A percentile compares a stretch with the other conserved stretches of the same genome.
Evolutionary conservation across 2,329 filamentous ascomycete species (phyloP).

Genomic region (Cercospora sp.): DNA sequence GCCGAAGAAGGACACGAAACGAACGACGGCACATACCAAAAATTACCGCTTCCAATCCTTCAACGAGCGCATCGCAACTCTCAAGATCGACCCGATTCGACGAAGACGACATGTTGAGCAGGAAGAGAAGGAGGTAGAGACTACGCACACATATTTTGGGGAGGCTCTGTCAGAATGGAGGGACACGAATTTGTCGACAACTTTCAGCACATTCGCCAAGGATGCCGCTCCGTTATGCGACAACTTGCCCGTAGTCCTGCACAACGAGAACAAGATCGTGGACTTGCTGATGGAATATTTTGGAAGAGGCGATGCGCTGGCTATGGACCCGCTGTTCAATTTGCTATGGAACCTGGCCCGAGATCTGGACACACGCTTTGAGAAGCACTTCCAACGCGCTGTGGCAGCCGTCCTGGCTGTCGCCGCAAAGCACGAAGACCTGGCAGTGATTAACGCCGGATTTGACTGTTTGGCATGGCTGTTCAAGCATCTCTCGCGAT

Average conservation of each 20-base stretch:
- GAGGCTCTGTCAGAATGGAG: conserved; percentile 82
- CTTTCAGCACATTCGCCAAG: conserved; percentile 74
- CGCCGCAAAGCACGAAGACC: conserved; percentile 71
- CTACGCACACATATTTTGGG: conserved; percentile 83
- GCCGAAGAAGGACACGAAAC: conserved; percentile 58
- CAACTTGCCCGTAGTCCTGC: conserved; percentile 85
- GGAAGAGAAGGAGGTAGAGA: conserved; percentile 78
- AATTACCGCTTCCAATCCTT: conserved; percentile 92
- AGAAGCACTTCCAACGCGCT: conserved; percentile 78
- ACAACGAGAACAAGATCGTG: conserved; percentile 86
- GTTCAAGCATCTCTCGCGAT: conserved; percentile 92
- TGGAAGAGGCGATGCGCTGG: conserved; percentile 71
- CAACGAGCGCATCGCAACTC: conserved; percentile 81
- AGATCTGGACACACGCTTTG: conserved; percentile 82
- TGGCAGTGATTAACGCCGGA: conserved; percentile 91
- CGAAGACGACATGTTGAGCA: conserved; percentile 62
- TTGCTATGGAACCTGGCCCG: conserved; percentile 94
- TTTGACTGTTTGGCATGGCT: conserved; percentile 92
- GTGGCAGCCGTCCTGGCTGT: conserved; percentile 75
- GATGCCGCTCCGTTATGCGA: conserved; percentile 78
- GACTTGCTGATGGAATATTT: conserved; percentile 74
- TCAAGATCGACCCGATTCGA: conserved; percentile 91
- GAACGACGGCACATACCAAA: conserved; percentile 74
- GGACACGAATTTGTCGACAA: conserved; percentile 84
- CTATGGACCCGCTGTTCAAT: conserved; percentile 81